These are phyloP conservation scores for Wickerhamiella shivajii DNA, from an alignment of 805 yeast genomes.

Conservation along the genomic window DNA sequence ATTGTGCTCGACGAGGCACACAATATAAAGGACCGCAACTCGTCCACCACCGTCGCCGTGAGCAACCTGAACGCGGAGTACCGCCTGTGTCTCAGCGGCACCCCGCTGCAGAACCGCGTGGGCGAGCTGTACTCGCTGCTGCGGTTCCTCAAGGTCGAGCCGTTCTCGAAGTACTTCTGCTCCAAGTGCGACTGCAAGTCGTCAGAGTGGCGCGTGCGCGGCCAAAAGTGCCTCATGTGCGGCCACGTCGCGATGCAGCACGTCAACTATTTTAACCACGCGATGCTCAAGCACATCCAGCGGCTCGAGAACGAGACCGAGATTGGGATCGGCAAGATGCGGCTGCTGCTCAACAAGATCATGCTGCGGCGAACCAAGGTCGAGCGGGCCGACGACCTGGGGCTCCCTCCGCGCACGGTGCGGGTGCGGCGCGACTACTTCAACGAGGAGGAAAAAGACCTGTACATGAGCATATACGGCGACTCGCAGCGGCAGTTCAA, in stretches of 20 bases:
- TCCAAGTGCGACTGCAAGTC: slow-evolving; percentile 82
- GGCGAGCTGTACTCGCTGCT: slow-evolving; percentile 93
- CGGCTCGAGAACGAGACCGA: slow-evolving; percentile 68
- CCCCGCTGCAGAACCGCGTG: slow-evolving; percentile 90
- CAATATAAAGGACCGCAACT: slow-evolving; percentile 86
- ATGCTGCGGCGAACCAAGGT: slow-evolving; percentile 92
- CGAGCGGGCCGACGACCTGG: slow-evolving; percentile 94
- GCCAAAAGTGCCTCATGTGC: slow-evolving; percentile 73
- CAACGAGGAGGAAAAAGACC: slow-evolving; percentile 89
- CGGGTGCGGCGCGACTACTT: slow-evolving; percentile 76
- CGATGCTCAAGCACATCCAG: slow-evolving; percentile 87
- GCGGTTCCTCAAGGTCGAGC: slow-evolving; percentile 67
- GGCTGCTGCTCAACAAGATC: slow-evolving; percentile 55
- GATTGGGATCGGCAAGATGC: slow-evolving; percentile 62
- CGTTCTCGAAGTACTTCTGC: slow-evolving; percentile 82
- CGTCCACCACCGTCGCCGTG: slow-evolving; percentile 89
- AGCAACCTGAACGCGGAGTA: slow-evolving; percentile 55
- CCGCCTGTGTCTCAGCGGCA: slow-evolving; percentile 88
- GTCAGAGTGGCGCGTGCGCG: slow-evolving; percentile 73
- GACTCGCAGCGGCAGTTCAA: slow-evolving; percentile 79
- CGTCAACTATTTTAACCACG: slow-evolving; percentile 88
- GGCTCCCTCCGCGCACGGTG: slow-evolving; percentile 90
- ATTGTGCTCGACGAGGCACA: slow-evolving; percentile 95
- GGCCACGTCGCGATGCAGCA: slow-evolving; percentile 92
- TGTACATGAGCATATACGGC: slow-evolving; percentile 74